Evolutionary conservation across 163 green algal species (phyloP).

Genomic region (Coccomyxa subellipsoidea): DNA sequence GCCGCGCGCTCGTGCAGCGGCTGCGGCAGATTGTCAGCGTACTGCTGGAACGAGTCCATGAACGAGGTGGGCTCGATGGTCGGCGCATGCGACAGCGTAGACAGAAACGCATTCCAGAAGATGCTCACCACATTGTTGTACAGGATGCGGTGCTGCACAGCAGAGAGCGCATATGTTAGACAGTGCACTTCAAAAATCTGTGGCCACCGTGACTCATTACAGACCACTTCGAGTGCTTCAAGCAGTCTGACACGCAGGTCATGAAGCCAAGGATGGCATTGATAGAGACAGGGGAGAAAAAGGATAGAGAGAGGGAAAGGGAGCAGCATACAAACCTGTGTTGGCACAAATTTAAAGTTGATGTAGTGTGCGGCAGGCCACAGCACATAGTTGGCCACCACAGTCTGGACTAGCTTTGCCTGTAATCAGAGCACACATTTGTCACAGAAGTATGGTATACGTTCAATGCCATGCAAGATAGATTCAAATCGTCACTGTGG

Average conservation of each 20-base stretch:
- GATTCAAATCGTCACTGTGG: not conserved
- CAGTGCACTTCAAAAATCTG: no score
- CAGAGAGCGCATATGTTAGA: not conserved
- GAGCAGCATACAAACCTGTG: conserved; percentile 31
- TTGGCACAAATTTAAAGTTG: conserved; percentile 74
- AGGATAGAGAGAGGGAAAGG: no score
- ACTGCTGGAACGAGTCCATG: not conserved
- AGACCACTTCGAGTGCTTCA: no score
- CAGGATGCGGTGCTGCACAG: conserved; percentile 47
- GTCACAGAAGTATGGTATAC: no score
- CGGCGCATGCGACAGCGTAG: conserved; percentile 15
- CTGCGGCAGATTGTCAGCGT: not conserved
- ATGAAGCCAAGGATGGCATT: no score
- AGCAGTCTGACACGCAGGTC: no score
- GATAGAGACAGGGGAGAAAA: no score
- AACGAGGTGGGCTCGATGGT: not conserved
- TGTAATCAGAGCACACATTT: conserved; percentile 11
- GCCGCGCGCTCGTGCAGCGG: conserved; percentile 7
- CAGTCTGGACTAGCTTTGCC: conserved; percentile 45
- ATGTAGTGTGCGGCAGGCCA: conserved; percentile 72
- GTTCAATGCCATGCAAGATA: no score
- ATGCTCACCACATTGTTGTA: conserved; percentile 42
- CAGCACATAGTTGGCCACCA: conserved; percentile 58
- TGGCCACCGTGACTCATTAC: no score
- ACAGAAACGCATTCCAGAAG: conserved; percentile 35